These are phyloP conservation scores for Botrytis fragariae DNA, from an alignment of 2,329 filamentous ascomycete species.

Conservation along the genomic window DNA sequence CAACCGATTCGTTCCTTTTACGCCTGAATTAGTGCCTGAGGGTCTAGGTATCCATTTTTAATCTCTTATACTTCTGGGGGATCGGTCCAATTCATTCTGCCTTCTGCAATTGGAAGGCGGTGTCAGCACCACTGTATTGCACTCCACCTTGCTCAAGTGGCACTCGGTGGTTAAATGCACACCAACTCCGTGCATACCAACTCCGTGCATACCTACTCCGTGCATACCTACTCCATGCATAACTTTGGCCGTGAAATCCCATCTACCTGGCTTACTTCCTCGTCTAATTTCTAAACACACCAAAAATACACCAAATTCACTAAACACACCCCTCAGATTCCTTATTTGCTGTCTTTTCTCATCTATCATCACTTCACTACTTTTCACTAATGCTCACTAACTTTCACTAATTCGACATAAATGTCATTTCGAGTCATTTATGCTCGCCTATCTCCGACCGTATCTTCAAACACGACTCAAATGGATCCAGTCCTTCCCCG, in stretches of 20 bases:
- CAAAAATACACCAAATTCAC: too few relatives aligned
- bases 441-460: slow-evolving; percentile 2
- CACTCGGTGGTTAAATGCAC: too few relatives aligned
- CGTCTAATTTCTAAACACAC: too few relatives aligned
- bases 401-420: background rate
- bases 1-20: too few relatives aligned
- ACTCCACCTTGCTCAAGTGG: too few relatives aligned
- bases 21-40: background rate
- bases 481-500: background rate
- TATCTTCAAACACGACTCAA: background rate
- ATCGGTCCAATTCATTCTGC: background rate
- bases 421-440: background rate
- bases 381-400: background rate
- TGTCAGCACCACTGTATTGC: background rate
- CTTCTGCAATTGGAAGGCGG: background rate
- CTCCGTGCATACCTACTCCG: too few relatives aligned
- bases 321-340: too few relatives aligned
- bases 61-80: background rate
- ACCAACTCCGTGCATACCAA: too few relatives aligned
- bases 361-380: background rate
- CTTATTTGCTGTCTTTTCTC: too few relatives aligned
- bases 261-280: too few relatives aligned
- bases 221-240: too few relatives aligned
- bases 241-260: too few relatives aligned
- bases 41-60: background rate